These are phyloP conservation scores for Citrus cavaleriei DNA, from an alignment of 345 rosid species.

Conservation along the genomic window DNA sequence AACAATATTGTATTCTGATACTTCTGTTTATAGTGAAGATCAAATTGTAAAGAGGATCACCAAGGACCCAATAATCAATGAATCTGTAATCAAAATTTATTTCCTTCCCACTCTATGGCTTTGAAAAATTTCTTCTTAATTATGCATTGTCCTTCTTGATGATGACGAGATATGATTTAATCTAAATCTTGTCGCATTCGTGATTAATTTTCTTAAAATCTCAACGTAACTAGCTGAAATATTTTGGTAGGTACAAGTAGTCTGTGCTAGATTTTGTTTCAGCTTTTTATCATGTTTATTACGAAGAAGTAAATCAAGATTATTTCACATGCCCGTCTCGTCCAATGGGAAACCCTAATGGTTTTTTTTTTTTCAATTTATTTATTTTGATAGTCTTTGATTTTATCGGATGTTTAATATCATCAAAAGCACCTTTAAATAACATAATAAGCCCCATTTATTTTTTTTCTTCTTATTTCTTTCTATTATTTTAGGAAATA, in stretches of 20 bases:
- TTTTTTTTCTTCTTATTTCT: too few species aligned
- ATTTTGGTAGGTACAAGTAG: neutral
- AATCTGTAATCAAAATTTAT: neutral
- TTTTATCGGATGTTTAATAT: too few species aligned
- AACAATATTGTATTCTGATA: too few species aligned
- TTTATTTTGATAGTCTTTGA: too few species aligned
- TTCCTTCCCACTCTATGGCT: neutral
- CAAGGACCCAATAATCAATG: neutral
- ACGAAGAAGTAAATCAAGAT: neutral
- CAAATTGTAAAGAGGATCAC: neutral
- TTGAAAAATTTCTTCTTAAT: neutral
- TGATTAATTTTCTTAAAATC: neutral
- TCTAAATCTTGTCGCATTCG: neutral
- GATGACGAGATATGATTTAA: neutral
- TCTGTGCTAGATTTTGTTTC: neutral
- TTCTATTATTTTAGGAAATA: too few species aligned
- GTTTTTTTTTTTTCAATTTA: too few species aligned
- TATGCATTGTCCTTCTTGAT: neutral
- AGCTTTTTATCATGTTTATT: neutral
- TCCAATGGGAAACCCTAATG: neutral
- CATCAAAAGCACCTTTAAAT: too few species aligned
- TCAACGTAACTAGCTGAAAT: neutral
- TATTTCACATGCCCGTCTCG: neutral
- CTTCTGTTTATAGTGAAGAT: too few species aligned
- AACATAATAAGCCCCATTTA: too few species aligned